Evolutionary conservation across 1,139 yeast species (phyloP).

Genomic region (Komagataea norvegica): DNA sequence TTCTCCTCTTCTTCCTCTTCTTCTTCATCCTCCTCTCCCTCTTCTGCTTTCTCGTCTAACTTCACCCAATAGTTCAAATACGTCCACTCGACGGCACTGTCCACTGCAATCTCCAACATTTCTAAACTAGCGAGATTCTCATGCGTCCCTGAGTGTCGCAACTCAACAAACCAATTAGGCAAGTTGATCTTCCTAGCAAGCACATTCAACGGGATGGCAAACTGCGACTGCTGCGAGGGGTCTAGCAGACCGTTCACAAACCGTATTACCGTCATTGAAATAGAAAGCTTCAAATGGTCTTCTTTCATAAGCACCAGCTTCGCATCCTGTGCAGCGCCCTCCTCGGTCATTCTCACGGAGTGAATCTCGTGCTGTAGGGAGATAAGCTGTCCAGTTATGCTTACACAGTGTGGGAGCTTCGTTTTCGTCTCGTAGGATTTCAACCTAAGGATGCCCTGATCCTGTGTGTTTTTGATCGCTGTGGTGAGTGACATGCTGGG

Average conservation of each 20-base stretch:
- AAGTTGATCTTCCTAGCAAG: slow-evolving; percentile 66
- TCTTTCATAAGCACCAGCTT: background rate
- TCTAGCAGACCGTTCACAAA: slow-evolving; percentile 92
- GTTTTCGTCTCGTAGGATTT: slow-evolving; percentile 4
- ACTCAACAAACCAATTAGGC: slow-evolving; percentile 78
- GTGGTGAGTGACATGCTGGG: background rate
- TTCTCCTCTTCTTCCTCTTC: slow-evolving; percentile 25
- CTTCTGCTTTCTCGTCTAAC: slow-evolving; percentile 10
- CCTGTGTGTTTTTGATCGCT: background rate
- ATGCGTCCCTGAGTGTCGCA: slow-evolving; percentile 90
- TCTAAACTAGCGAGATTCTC: slow-evolving; percentile 72
- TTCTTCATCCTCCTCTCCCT: slow-evolving; percentile 23
- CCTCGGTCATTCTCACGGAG: background rate
- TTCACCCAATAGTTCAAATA: slow-evolving; percentile 68
- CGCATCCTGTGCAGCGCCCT: background rate
- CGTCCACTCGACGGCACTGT: slow-evolving; percentile 72
- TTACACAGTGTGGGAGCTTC: slow-evolving; percentile 5
- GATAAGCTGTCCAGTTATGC: slow-evolving; percentile 6
- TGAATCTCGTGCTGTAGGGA: slow-evolving; percentile 5
- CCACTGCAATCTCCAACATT: slow-evolving; percentile 54
- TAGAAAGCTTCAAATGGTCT: slow-evolving; percentile 40
- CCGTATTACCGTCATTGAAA: slow-evolving; percentile 74
- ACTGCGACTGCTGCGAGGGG: slow-evolving; percentile 74
- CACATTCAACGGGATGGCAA: slow-evolving; percentile 72
- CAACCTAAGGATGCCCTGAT: slow-evolving; percentile 2